phyloP scores from a whole-genome alignment of 2,329 filamentous ascomycete genomes.

The Xylaria sp. region DNA sequence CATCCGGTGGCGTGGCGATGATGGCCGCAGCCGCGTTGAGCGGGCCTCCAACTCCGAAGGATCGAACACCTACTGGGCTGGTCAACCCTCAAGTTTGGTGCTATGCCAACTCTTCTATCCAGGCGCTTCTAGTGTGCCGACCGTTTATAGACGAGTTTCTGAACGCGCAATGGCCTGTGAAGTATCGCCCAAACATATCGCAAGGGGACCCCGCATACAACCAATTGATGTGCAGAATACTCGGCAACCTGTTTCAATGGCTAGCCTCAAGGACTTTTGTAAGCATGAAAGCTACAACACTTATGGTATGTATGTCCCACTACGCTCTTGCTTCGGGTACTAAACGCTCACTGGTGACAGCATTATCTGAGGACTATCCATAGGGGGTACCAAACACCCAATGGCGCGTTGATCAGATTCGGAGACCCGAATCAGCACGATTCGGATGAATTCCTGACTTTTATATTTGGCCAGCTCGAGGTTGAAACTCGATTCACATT shows the following conservation, averaged over 20 bases:
- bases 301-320: conserved; percentile 61
- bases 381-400: conserved; percentile 34
- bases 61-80: conserved; percentile 66
- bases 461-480: conserved; percentile 79
- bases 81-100: conserved; percentile 83
- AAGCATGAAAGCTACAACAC: conserved; percentile 58
- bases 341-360: conserved; percentile 41
- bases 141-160: conserved; percentile 70
- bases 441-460: conserved; percentile 86
- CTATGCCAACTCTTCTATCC: conserved; percentile 90
- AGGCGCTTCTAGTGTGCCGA: conserved; percentile 78
- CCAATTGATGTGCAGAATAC: conserved; percentile 64
- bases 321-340: not conserved
- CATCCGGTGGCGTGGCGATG: conserved; percentile 49
- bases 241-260: conserved; percentile 65
- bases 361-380: conserved; percentile 71
- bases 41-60: conserved; percentile 42
- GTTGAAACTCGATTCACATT: conserved; percentile 79
- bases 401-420: conserved; percentile 53
- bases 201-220: conserved; percentile 59
- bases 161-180: conserved; percentile 63
- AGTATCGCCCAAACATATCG: conserved; percentile 71
- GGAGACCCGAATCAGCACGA: conserved; percentile 84
- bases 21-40: conserved; percentile 45
- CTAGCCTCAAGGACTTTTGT: conserved; percentile 57